Evolutionary conservation across 257 asterid genomes (phyloP).

Genomic region (Sherardia arvensis): DNA sequence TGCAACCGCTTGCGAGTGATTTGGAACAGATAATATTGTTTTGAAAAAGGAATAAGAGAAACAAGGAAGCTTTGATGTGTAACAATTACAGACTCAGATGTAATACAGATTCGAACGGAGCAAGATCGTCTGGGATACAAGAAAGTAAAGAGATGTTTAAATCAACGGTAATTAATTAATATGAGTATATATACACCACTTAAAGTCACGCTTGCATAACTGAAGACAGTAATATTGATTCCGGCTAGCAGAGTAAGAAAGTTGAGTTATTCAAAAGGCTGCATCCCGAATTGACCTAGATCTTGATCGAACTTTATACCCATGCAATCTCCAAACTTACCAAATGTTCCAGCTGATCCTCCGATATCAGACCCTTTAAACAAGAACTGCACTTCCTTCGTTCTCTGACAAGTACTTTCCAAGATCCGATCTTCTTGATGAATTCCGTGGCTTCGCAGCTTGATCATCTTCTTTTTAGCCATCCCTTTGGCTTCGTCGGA

Average conservation of each 20-base stretch:
- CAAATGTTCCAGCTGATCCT: conserved; percentile 23
- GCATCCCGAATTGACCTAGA: conserved; percentile 25
- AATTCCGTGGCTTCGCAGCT: too few species aligned
- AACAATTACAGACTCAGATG: too few species aligned
- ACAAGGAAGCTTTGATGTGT: too few species aligned
- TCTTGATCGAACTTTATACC: conserved; percentile 38
- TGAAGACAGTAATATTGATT: neutral
- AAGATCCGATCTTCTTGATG: conserved; percentile 1
- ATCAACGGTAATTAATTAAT: neutral
- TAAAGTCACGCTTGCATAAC: neutral
- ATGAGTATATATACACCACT: neutral
- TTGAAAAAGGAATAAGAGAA: too few species aligned
- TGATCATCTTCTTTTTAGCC: conserved; percentile 13
- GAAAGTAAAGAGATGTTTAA: neutral
- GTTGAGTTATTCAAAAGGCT: conserved; percentile 44
- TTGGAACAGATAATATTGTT: too few species aligned
- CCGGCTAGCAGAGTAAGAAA: too few species aligned
- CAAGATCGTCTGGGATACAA: neutral
- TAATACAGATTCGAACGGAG: neutral
- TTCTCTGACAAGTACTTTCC: conserved; percentile 17
- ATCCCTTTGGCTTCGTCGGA: conserved; percentile 23
- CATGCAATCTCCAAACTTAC: conserved; percentile 34
- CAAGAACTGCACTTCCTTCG: conserved; percentile 36
- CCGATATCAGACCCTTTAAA: conserved; percentile 9
- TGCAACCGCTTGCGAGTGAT: too few species aligned